Conservation (phyloP, 805 yeast genomes). For the Lachancea dasiensis region DNA sequence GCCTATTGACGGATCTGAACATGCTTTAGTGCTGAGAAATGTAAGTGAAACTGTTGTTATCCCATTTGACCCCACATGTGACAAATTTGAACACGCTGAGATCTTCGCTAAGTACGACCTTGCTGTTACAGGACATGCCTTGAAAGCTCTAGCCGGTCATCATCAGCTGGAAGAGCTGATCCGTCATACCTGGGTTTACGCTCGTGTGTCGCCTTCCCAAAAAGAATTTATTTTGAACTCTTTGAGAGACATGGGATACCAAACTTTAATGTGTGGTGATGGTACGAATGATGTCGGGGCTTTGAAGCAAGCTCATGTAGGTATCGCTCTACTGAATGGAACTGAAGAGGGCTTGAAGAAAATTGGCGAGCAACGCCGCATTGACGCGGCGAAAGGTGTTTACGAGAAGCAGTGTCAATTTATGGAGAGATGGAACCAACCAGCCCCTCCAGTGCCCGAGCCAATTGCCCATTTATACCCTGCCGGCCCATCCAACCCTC, state of each 20-base stretch:
- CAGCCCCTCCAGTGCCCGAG: constrained; percentile 77
- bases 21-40: constrained; percentile 73
- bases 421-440: constrained; percentile 75
- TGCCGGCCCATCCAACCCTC: constrained; percentile 89
- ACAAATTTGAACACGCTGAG: constrained; percentile 28
- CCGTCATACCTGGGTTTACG: constrained; percentile 92
- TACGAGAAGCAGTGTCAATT: constrained; percentile 81
- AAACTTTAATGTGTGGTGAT: constrained; percentile 98
- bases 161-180: constrained; percentile 65
- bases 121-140: constrained; percentile 90
- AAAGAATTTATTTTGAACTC: constrained; percentile 85
- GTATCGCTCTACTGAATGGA: constrained; percentile 96
- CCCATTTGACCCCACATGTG: constrained; percentile 56
- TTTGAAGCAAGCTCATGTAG: constrained; percentile 95
- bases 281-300: constrained; percentile 99
- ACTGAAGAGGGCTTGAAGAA: constrained; percentile 91
- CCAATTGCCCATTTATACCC: constrained; percentile 93
- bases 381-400: constrained; percentile 55
- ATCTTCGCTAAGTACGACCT: constrained; percentile 70
- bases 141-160: constrained; percentile 59
- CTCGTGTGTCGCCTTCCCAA: constrained; percentile 94
- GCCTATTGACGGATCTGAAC: constrained; percentile 46
- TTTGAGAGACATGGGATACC: constrained; percentile 82
- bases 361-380: constrained; percentile 71
- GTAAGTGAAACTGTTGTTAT: constrained; percentile 68